Evolutionary conservation across 2,329 filamentous ascomycete species (phyloP).

Genomic region (Leptographium lundbergii): DNA sequence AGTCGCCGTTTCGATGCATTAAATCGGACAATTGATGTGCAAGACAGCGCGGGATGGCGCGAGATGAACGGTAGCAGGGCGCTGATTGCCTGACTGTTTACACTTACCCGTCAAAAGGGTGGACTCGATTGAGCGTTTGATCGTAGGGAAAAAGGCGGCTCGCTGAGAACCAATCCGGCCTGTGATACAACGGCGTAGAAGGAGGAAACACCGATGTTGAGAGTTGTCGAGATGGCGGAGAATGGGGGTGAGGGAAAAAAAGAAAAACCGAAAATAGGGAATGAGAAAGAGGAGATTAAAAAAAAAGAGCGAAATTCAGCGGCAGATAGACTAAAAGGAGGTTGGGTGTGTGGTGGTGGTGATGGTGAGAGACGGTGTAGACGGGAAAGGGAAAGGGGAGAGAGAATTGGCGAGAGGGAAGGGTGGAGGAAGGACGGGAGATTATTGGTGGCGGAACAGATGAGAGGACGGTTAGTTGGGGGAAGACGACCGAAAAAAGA

Average conservation of each 20-base stretch:
- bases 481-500: background rate
- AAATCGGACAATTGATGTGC: background rate
- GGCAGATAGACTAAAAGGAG: background rate
- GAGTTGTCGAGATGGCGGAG: too few species aligned
- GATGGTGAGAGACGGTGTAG: conserved; percentile 1
- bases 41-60: background rate
- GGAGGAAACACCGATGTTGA: background rate
- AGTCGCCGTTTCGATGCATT: too few species aligned
- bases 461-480: background rate
- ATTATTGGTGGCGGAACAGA: conserved; percentile 5
- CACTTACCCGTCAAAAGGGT: background rate
- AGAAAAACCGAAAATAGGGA: background rate
- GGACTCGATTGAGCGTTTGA: background rate
- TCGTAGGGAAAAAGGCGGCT: background rate
- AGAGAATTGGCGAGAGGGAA: background rate
- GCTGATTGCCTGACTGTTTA: background rate
- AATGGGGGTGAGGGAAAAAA: background rate
- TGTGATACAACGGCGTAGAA: background rate
- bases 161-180: background rate
- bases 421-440: background rate
- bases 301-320: background rate
- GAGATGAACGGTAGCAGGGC: background rate
- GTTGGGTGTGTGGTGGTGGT: background rate
- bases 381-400: background rate
- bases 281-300: background rate